A percentile compares a stretch with the other conserved stretches of the same genome.
Evolutionary conservation across 441 rosid species (phyloP).

Genomic region (Populus hybrid): DNA sequence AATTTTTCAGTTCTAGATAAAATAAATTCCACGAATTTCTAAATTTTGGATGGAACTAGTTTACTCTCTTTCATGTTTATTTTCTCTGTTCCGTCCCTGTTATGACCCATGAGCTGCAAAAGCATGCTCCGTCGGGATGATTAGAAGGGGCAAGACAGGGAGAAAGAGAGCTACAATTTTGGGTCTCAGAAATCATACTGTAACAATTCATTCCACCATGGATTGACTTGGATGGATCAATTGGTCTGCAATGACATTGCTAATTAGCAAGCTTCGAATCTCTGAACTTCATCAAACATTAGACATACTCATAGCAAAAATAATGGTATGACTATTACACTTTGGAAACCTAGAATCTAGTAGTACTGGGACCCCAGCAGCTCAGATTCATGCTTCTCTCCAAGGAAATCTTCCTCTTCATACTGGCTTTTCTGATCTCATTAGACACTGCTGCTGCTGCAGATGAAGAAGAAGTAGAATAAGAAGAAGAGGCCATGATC

Average conservation of each 20-base stretch:
- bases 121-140: not conserved
- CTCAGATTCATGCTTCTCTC: constrained; percentile 27
- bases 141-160: not conserved
- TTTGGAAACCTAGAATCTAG: constrained; percentile 14
- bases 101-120: not conserved
- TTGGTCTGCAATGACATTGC: not conserved
- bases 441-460: not conserved
- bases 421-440: not conserved
- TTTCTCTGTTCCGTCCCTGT: not conserved
- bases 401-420: constrained; percentile 21
- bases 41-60: too few species aligned
- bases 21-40: too few species aligned
- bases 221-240: not conserved
- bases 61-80: too few species aligned
- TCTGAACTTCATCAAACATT: not conserved
- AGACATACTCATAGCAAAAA: not conserved
- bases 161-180: not conserved
- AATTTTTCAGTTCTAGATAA: too few species aligned
- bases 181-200: not conserved
- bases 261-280: not conserved
- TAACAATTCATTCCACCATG: not conserved
- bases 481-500: constrained; percentile 8
- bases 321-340: not conserved
- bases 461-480: not conserved
- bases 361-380: constrained; percentile 35